phyloP scores from a whole-genome alignment of 225 moss, liverwort and hornwort genomes.

The Thuidium tamariscinum region DNA sequence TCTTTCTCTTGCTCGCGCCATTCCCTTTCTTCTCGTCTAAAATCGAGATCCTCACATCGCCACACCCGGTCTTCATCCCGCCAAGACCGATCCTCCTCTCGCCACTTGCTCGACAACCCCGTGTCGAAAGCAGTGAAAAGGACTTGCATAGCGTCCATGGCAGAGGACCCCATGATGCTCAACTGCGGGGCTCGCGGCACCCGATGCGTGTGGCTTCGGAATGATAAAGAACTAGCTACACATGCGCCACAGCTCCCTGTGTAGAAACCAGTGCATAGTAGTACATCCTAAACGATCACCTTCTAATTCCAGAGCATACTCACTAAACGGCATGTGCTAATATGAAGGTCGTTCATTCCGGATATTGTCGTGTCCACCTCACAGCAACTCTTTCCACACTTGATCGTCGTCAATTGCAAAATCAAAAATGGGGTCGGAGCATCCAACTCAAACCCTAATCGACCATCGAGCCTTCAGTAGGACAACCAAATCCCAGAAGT shows the following conservation, averaged over 20 bases:
- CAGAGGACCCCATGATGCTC: slow-evolving; percentile 41
- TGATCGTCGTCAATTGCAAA: not conserved
- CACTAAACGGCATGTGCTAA: not conserved
- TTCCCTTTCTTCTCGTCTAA: slow-evolving; percentile 21
- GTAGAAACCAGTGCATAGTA: not conserved
- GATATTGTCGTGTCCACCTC: not conserved
- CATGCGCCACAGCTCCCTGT: not conserved
- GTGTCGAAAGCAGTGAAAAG: slow-evolving; percentile 47
- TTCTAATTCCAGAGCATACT: not conserved
- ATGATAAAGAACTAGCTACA: not conserved
- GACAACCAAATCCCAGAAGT: not conserved
- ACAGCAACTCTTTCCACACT: not conserved
- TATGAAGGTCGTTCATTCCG: not conserved
- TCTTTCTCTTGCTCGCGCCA: slow-evolving; percentile 47
- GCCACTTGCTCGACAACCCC: slow-evolving; percentile 44
- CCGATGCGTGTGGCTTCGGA: not conserved
- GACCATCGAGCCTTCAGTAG: not conserved
- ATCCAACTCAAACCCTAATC: not conserved
- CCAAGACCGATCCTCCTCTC: slow-evolving; percentile 49
- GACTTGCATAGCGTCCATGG: slow-evolving; percentile 58
- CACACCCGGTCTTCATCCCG: slow-evolving; percentile 28
- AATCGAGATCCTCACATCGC: slow-evolving; percentile 40
- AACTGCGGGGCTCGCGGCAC: not conserved
- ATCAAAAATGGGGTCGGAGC: too few relatives aligned
- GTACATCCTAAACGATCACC: not conserved